These are phyloP conservation scores for Microcyclosporella mali DNA, from an alignment of 2,329 filamentous ascomycete genomes.

Conservation along the genomic window DNA sequence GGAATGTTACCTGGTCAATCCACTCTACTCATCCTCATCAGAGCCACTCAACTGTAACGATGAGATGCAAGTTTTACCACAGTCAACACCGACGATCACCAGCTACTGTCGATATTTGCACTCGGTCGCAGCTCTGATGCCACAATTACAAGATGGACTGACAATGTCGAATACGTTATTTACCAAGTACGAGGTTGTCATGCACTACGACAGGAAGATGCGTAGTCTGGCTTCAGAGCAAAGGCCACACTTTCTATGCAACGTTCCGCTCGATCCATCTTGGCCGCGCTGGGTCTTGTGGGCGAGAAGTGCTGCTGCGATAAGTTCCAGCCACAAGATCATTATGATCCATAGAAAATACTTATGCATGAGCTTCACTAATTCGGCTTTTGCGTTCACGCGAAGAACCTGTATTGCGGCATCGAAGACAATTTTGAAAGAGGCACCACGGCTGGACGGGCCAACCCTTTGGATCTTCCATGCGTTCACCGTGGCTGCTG, in stretches of 20 bases:
- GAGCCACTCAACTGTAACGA: conserved; percentile 8
- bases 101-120: conserved; percentile 9
- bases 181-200: conserved; percentile 10
- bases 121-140: conserved; percentile 7
- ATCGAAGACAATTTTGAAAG: conserved; percentile 11
- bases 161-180: conserved; percentile 8
- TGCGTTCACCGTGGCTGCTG: conserved; percentile 6
- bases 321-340: conserved; percentile 11
- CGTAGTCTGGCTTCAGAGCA: conserved; percentile 4
- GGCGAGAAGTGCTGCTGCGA: conserved; percentile 8
- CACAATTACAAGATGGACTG: conserved; percentile 6
- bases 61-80: conserved; percentile 1
- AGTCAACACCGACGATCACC: conserved; percentile 3
- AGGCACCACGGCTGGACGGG: conserved; percentile 4
- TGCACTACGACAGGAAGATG: conserved; percentile 10
- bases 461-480: conserved; percentile 7
- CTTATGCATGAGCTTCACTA: conserved; percentile 12
- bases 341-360: conserved; percentile 15
- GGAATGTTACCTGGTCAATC: conserved; percentile 7
- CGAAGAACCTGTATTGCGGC: conserved; percentile 11
- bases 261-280: conserved; percentile 1
- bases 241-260: conserved; percentile 1
- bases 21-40: conserved; percentile 1
- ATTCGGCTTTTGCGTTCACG: conserved; percentile 7
- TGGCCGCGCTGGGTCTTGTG: conserved; percentile 8